These are phyloP conservation scores for Fusarium lyarnte DNA, from an alignment of 2,329 filamentous ascomycete species.

Conservation along the genomic window DNA sequence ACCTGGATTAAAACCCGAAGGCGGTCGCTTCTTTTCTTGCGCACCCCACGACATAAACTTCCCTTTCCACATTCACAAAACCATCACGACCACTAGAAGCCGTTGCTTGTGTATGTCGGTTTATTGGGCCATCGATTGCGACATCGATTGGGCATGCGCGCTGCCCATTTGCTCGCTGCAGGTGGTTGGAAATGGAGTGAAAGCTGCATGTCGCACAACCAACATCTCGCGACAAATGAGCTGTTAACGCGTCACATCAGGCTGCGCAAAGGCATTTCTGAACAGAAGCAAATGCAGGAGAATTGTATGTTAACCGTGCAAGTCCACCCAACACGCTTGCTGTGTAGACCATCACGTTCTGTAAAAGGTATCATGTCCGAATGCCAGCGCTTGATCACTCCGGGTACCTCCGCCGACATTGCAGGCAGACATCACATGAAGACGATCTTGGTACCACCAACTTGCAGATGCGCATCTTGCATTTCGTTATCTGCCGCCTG, in stretches of 20 bases:
- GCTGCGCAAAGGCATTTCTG: neutral
- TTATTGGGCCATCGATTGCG: neutral
- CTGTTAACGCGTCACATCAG: neutral
- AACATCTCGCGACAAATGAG: neutral
- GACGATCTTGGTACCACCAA: neutral
- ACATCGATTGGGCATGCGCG: neutral
- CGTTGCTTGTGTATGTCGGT: neutral
- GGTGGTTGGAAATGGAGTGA: neutral
- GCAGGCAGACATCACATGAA: neutral
- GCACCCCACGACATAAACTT: no score
- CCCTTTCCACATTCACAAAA: neutral
- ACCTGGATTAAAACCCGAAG: neutral
- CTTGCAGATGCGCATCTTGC: neutral
- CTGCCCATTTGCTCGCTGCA: neutral
- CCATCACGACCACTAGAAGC: accelerated
- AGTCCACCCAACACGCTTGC: no score
- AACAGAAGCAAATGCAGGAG: neutral
- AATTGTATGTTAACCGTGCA: neutral
- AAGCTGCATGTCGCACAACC: neutral
- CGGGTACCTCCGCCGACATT: neutral
- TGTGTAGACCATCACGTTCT: neutral
- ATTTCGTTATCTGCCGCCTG: neutral
- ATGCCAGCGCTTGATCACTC: neutral
- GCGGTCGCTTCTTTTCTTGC: neutral
- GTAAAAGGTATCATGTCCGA: neutral